Base-by-base conservation (phyloP, 768 basidiomycete genomes). In the Trametes cinnabarina region DNA sequence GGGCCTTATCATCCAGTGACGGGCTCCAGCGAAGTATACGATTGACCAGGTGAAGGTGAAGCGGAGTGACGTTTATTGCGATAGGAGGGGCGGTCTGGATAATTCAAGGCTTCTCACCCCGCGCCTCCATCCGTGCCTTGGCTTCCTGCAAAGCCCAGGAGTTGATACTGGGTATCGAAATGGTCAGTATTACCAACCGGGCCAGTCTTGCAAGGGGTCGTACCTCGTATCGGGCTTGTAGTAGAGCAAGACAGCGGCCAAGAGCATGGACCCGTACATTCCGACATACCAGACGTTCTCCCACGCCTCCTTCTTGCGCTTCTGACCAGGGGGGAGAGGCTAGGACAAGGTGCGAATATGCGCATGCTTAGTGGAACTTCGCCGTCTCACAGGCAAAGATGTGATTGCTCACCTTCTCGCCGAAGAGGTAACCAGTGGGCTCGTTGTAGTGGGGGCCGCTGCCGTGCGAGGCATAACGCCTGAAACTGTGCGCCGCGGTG, bases 151-250 rank as follows among this genome's bases (percentile, higher is more conserved):
- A 74, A 30, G 94, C 94, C 94, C 94, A 97, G 1, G 87, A 84
- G 74, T 93, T 89, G 74, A 97, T 90, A 70, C 94, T 97, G 26
- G 12, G 66, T 34, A 57, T 39, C 44, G 20, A 40, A 42, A 1
- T 20, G 2, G 3, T 42, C 7, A 35, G 28, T 12, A 19, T n/a
- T n/a, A n/a, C n/a, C n/a, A n/a, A n/a, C n/a, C n/a, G n/a, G n/a
- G n/a, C n/a, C n/a, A n/a, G n/a, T n/a, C n/a, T n/a, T n/a, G n/a
- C n/a, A n/a, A n/a, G n/a, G n/a, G n/a, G n/a, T n/a, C 88, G 59
- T 63, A 94, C 94, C 89, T 93, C 17, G 91, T 94, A 69, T 96
- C 92, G 3, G 94, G 94, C 74, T 95, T 95, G 78, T 94, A 95
- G 73, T 92, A 92, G 23, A 93, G 74, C 70, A 91, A 75, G 30